Evolutionary conservation across 2,329 filamentous ascomycete species (phyloP), one percentile per base, ranked within the genome.

Genomic region (Exophiala mesophila): DNA sequence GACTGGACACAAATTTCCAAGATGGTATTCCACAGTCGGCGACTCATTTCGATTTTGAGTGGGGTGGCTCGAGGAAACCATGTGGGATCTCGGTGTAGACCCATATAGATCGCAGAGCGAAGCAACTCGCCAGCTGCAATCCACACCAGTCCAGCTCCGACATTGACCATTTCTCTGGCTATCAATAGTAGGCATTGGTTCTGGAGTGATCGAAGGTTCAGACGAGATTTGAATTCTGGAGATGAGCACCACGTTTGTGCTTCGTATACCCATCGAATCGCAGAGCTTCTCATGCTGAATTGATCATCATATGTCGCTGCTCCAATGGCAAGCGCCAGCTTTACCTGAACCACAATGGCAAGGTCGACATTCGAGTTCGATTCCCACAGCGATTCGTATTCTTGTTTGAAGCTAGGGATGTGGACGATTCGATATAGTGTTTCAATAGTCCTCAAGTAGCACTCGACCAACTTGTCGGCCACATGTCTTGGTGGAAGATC

Each of bases 401-500:
- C 72, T 7, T 63, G 62, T 34, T 65, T 62, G 46, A 83, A 82
- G 0, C 70, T 72, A 0, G 78, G 77, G 1, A 76, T 55, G 54
- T 83, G 73, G 9, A 83, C 42, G 17, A 83, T 67, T 3, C 79
- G 70, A 47, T 76, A 69, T 9, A 74, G 69, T 1, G 73, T 71
- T 50, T 81, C 77, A 51, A 76, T 70, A 0, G 72, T 73, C 33
- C 73, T 63, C n/a, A 82, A 59, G 59, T 94, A 98, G 45, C 89
- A 80, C 48, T 82, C 82, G 45, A 95, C 83, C 12, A 97, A 72
- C 15, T 86, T 81, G 56, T 95, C 79, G 13, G 92, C 82, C 12
- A 81, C 83, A 23, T 84, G 79, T 60, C 87, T 90, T 0, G 58
- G 42, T 0, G 79, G 77, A 1, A 83, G 54, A 33, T 70, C 62